Percentiles rank a stretch among this genome's conserved stretches.
phyloP scores from a whole-genome alignment of 305 asterid species.

The Fraxinus dipetala region DNA sequence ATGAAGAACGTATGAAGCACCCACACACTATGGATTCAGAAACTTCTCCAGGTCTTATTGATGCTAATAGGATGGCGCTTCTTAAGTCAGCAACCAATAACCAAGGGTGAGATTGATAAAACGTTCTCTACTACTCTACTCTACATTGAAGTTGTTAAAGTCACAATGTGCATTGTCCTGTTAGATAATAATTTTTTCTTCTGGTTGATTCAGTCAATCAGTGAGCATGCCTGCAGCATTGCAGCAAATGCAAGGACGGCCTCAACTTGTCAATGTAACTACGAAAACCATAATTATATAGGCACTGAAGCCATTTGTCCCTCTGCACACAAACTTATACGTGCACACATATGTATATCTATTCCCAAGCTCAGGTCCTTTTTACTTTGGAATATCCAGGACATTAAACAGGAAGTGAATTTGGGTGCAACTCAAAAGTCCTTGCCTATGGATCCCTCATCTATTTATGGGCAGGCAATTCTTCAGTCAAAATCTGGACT shows the following conservation, averaged over 20 bases:
- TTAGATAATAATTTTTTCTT: constrained; percentile 15
- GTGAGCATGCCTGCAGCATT: constrained; percentile 79
- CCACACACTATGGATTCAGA: constrained; percentile 88
- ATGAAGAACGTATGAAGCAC: constrained; percentile 92
- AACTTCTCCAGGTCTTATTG: constrained; percentile 69
- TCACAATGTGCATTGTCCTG: background rate
- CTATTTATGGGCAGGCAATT: constrained; percentile 91
- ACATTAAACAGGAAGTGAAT: constrained; percentile 72
- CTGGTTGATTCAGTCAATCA: constrained; percentile 75
- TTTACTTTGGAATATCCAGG: constrained; percentile 44
- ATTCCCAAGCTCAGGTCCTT: constrained; percentile 12
- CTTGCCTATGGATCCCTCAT: constrained; percentile 82
- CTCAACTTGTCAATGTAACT: constrained; percentile 74
- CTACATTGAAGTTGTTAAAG: constrained; percentile 1
- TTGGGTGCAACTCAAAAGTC: constrained; percentile 79
- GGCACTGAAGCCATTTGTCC: background rate
- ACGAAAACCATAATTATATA: constrained; percentile 23
- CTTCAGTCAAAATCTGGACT: constrained; percentile 97
- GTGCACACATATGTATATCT: background rate
- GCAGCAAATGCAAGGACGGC: constrained; percentile 96
- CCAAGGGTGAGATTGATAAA: constrained; percentile 67
- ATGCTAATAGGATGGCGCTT: constrained; percentile 94
- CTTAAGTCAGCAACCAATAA: constrained; percentile 83
- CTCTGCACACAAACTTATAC: background rate
- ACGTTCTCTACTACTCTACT: background rate